phyloP scores from a whole-genome alignment of 2,329 filamentous ascomycete species.

The Nemania serpens region DNA sequence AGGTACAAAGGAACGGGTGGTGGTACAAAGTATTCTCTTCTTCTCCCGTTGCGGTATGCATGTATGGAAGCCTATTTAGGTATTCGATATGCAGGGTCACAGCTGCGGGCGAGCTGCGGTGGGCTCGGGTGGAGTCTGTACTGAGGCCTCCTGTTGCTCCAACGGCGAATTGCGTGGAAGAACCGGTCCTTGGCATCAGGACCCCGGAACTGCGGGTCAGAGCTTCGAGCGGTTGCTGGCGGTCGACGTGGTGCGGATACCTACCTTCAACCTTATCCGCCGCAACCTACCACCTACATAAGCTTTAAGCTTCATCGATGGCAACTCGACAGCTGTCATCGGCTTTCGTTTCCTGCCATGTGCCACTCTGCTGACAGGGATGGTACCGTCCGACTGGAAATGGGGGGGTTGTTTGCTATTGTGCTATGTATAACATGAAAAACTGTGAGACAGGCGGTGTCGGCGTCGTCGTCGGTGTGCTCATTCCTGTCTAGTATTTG shows the following conservation, averaged over 20 bases:
- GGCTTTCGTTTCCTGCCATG: constrained; percentile 9
- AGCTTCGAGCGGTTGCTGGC: constrained; percentile 12
- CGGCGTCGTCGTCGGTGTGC: constrained; percentile 8
- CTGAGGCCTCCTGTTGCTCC: constrained; percentile 25
- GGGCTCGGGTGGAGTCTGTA: constrained; percentile 20
- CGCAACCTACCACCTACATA: background rate
- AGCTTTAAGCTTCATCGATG: constrained; percentile 11
- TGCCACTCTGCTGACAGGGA: background rate
- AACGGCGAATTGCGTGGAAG: constrained; percentile 16
- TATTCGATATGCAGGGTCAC: constrained; percentile 16
- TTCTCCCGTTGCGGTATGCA: constrained; percentile 8
- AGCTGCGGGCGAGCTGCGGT: constrained; percentile 15
- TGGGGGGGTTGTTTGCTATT: constrained; percentile 2
- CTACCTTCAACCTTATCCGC: constrained; percentile 1
- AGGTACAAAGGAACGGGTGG: background rate
- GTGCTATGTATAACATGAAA: background rate
- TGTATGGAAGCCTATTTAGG: background rate
- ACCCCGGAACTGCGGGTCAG: constrained; percentile 22
- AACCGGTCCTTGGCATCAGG: constrained; percentile 19
- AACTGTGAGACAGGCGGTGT: constrained; percentile 16
- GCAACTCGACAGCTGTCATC: constrained; percentile 8
- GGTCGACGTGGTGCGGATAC: constrained; percentile 10
- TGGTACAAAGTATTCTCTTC: constrained; percentile 10
- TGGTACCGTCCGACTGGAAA: background rate
- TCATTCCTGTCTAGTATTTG: background rate